Conservation (phyloP, 2,329 filamentous ascomycete species). For the Neopestalotiopsis sp. region DNA sequence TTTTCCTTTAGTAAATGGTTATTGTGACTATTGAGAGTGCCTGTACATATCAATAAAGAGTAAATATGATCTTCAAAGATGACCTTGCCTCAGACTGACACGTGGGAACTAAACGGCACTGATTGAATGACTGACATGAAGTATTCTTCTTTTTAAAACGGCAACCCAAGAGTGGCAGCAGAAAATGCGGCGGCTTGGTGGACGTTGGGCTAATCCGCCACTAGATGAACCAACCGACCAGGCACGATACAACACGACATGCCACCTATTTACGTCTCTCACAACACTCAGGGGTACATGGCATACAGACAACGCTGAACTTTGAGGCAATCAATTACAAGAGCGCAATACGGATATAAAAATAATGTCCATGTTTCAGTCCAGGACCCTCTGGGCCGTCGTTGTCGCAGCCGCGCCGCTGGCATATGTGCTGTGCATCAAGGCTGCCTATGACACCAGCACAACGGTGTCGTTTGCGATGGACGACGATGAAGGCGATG, state of each 20-base stretch:
- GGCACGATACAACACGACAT: too few relatives aligned
- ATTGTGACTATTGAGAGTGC: neutral
- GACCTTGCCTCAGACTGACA: neutral
- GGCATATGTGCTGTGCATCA: neutral
- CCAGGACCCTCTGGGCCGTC: neutral
- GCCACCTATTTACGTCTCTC: too few relatives aligned
- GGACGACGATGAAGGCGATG: neutral
- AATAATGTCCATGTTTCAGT: neutral
- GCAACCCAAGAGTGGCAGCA: too few relatives aligned
- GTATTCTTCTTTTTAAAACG: too few relatives aligned
- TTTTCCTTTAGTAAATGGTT: neutral
- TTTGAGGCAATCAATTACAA: neutral
- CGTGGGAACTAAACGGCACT: too few relatives aligned
- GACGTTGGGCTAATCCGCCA: too few relatives aligned
- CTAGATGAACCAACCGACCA: too few relatives aligned
- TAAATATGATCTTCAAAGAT: neutral
- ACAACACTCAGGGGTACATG: too few relatives aligned
- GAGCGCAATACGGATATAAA: neutral
- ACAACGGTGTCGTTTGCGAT: neutral
- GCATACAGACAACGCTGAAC: too few relatives aligned
- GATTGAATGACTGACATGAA: too few relatives aligned
- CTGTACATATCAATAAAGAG: conserved; percentile 1
- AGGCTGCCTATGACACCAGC: neutral
- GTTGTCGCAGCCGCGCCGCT: neutral
- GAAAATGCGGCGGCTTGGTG: too few relatives aligned